A percentile compares a stretch with the other conserved stretches of the same genome.
Conservation (phyloP, 2,329 filamentous ascomycete species). For the Bertia moriformis region DNA sequence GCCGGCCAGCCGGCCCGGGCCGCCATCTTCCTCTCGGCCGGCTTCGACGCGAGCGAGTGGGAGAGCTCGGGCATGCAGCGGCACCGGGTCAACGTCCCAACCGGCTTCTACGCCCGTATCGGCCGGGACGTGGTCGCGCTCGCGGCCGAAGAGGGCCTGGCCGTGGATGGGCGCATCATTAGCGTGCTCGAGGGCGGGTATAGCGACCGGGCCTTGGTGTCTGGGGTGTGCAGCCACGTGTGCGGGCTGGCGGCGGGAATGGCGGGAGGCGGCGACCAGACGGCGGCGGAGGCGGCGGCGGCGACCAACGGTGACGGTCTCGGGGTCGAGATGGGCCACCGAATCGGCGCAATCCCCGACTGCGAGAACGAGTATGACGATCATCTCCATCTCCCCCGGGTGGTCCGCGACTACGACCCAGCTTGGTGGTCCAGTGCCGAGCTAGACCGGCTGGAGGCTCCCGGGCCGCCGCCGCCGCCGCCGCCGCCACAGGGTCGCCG, state of each 20-base stretch:
- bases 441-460: conserved; percentile 55
- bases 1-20: conserved; percentile 55
- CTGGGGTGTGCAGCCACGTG: conserved; percentile 79
- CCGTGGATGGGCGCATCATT: conserved; percentile 71
- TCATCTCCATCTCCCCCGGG: conserved; percentile 5
- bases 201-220: conserved; percentile 77
- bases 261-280: conserved; percentile 28
- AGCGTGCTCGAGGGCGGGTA: conserved; percentile 95
- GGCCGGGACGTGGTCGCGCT: conserved; percentile 73
- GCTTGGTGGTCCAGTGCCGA: conserved; percentile 56
- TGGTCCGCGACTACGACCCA: conserved; percentile 39
- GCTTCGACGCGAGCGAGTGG: conserved; percentile 94
- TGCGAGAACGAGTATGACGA: conserved; percentile 7
- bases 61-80: conserved; percentile 87
- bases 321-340: conserved; percentile 42
- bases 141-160: conserved; percentile 63
- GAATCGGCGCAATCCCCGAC: conserved; percentile 21
- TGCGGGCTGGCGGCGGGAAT: conserved; percentile 66
- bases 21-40: conserved; percentile 87
- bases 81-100: conserved; percentile 89
- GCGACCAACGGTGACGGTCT: conserved; percentile 24
- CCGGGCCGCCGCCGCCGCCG: conserved; percentile 32
- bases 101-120: conserved; percentile 86
- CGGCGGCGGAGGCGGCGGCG: conserved; percentile 12
- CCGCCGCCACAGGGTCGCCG: too few relatives aligned